Conservation (phyloP, 306 rosid species). For the Glycine soja region DNA sequence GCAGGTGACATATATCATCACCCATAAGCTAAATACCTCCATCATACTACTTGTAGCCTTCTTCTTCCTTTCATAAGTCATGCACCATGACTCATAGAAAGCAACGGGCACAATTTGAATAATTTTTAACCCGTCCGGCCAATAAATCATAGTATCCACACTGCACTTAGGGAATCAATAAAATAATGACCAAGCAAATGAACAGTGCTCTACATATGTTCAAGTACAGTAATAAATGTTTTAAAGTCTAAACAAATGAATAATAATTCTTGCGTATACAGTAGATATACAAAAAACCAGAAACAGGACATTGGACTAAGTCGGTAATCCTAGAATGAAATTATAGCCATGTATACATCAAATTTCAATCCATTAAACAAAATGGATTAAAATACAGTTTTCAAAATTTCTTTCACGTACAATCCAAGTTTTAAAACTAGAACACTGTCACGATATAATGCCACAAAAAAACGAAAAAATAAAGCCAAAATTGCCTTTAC, state of each 20-base stretch:
- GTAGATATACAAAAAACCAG: neutral
- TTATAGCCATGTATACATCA: neutral
- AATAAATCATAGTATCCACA: too few relatives aligned
- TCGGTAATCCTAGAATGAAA: neutral
- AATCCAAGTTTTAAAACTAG: slow-evolving; percentile 31
- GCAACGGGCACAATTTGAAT: too few relatives aligned
- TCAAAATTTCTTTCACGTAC: slow-evolving; percentile 29
- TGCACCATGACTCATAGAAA: too few relatives aligned
- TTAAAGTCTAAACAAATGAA: neutral
- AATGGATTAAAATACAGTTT: neutral
- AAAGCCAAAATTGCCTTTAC: slow-evolving; percentile 46
- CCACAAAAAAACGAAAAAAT: neutral
- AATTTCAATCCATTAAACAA: slow-evolving; percentile 11
- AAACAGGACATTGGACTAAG: neutral
- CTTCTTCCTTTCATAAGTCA: too few relatives aligned
- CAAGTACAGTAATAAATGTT: neutral
- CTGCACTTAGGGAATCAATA: too few relatives aligned
- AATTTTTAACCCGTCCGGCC: too few relatives aligned
- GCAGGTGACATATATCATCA: too few relatives aligned
- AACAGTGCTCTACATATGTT: too few relatives aligned
- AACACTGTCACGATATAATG: slow-evolving; percentile 12
- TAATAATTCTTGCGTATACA: neutral
- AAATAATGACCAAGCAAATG: too few relatives aligned
- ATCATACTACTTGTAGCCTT: too few relatives aligned
- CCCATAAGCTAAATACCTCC: too few relatives aligned